Percentiles rank a stretch among this genome's conserved stretches.
These are phyloP conservation scores for Orychophragmus violaceus DNA, from an alignment of 345 rosid genomes.

Conservation along the genomic window DNA sequence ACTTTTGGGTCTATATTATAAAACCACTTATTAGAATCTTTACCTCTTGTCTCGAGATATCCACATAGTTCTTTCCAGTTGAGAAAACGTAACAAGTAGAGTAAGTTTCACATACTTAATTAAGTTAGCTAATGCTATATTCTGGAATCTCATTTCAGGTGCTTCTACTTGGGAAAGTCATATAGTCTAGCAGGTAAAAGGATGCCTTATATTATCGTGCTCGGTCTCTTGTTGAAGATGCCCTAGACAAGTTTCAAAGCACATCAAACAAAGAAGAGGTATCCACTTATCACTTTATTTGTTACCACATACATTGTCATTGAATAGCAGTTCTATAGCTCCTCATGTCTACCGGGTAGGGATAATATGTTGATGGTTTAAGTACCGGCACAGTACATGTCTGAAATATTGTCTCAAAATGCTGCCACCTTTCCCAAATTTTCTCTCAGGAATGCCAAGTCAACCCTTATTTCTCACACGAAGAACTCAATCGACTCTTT, in stretches of 20 bases:
- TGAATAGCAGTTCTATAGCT: background rate
- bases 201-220: slow-evolving; percentile 62
- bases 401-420: no score
- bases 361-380: background rate
- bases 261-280: slow-evolving; percentile 46
- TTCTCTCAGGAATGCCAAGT: no score
- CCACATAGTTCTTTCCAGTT: no score
- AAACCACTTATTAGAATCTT: no score
- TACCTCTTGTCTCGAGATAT: no score
- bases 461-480: no score
- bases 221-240: slow-evolving; percentile 67
- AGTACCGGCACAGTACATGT: background rate
- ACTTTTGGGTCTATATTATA: no score
- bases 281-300: background rate
- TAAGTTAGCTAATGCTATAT: slow-evolving; percentile 1
- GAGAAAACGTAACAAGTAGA: no score
- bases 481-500: no score
- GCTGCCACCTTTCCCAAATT: no score
- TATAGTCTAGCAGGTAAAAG: slow-evolving; percentile 89
- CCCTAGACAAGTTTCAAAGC: slow-evolving; percentile 45
- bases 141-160: slow-evolving; percentile 44
- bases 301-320: background rate
- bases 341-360: background rate
- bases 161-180: slow-evolving; percentile 82
- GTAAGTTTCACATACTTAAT: no score